phyloP scores from a whole-genome alignment of 2,329 filamentous ascomycete genomes.

The Colletotrichum simmondsii region DNA sequence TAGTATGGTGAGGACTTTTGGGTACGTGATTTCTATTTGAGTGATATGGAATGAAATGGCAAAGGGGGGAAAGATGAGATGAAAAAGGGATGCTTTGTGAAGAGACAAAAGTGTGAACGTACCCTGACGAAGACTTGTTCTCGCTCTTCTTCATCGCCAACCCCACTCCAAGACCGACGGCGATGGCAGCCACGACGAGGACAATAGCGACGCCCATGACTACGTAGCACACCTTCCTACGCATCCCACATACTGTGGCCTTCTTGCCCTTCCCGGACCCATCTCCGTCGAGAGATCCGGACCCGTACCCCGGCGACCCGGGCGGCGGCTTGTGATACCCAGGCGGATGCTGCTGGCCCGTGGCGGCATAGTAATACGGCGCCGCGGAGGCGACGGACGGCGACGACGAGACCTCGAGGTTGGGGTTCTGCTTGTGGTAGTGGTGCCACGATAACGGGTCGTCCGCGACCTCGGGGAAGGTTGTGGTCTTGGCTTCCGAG shows the following conservation, averaged over 20 bases:
- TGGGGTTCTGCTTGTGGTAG: slow-evolving; percentile 23
- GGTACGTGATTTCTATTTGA: too few relatives aligned
- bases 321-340: slow-evolving; percentile 19
- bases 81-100: not conserved
- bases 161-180: slow-evolving; percentile 38
- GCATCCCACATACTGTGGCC: slow-evolving; percentile 36
- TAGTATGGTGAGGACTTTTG: not conserved
- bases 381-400: not conserved
- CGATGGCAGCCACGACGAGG: slow-evolving; percentile 36
- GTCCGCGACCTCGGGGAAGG: slow-evolving; percentile 19
- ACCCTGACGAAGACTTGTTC: slow-evolving; percentile 6
- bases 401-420: slow-evolving; percentile 5
- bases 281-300: slow-evolving; percentile 7
- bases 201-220: slow-evolving; percentile 35
- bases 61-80: not conserved
- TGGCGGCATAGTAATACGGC: not conserved
- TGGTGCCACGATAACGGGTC: slow-evolving; percentile 3
- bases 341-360: slow-evolving; percentile 9
- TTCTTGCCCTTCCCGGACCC: not conserved
- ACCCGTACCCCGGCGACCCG: not conserved
- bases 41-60: too few relatives aligned
- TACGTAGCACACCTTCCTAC: slow-evolving; percentile 37
- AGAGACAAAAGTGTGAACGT: not conserved
- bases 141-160: slow-evolving; percentile 31
- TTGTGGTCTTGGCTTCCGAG: slow-evolving; percentile 15